phyloP scores from a whole-genome alignment of 75 land plant genomes.

The Selaginella moellendorffii region DNA sequence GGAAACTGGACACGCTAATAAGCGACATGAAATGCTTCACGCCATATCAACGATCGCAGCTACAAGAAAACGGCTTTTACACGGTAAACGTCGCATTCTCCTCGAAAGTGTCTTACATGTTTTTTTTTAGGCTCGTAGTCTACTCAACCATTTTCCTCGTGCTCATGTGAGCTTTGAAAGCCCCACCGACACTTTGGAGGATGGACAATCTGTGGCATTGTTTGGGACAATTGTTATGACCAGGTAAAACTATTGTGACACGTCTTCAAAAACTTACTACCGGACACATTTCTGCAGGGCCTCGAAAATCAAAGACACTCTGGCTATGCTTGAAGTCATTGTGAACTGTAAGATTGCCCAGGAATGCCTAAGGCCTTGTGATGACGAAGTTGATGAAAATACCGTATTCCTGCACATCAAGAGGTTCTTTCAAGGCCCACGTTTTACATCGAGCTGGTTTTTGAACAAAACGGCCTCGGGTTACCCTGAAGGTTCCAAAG shows the following conservation, averaged over 20 bases:
- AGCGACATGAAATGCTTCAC: neutral
- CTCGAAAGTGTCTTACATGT: neutral
- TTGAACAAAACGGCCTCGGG: slow-evolving; percentile 37
- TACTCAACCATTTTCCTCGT: neutral
- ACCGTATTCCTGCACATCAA: slow-evolving; percentile 64
- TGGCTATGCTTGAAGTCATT: neutral
- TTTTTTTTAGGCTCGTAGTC: neutral
- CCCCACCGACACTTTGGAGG: neutral
- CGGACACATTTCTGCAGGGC: neutral
- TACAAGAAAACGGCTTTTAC: neutral
- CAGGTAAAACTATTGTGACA: neutral
- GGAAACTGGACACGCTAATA: neutral
- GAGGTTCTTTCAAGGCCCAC: slow-evolving; percentile 59
- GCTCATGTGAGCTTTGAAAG: neutral
- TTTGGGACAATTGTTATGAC: neutral
- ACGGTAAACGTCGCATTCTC: neutral
- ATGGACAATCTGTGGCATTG: neutral
- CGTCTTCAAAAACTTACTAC: neutral
- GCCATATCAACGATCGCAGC: neutral
- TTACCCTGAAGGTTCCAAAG: slow-evolving; percentile 45
- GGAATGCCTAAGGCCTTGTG: neutral
- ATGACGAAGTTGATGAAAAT: slow-evolving; percentile 9
- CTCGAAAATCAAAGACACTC: neutral
- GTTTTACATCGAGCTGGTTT: slow-evolving; percentile 39
- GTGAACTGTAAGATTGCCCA: neutral